A percentile compares a stretch with the other conserved stretches of the same genome.
Conservation (phyloP, 179 eudicot genomes). For the Patellifolia procumbens region DNA sequence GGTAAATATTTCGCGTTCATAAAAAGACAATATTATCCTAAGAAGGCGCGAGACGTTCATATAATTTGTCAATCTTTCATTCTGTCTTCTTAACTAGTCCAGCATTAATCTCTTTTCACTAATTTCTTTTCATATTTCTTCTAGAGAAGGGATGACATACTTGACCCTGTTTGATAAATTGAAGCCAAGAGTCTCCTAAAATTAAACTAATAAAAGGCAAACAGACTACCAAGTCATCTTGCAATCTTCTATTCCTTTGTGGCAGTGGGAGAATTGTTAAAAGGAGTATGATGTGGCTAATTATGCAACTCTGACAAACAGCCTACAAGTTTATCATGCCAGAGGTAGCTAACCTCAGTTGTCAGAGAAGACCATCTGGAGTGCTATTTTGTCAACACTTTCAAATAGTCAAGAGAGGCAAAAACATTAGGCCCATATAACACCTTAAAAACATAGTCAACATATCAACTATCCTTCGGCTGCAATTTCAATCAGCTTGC, state of each 20-base stretch:
- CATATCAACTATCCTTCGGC: background rate
- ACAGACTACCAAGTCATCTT: background rate
- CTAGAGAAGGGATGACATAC: background rate
- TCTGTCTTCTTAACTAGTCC: background rate
- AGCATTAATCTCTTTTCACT: background rate
- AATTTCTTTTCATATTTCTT: background rate
- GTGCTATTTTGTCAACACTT: too few species aligned
- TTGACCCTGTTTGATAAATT: background rate
- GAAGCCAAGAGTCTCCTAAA: background rate
- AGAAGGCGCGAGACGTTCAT: background rate
- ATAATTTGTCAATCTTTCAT: background rate
- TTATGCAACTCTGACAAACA: background rate
- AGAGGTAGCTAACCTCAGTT: background rate
- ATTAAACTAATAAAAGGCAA: background rate
- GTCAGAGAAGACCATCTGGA: background rate
- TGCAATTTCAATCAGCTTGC: background rate
- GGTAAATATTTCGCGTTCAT: background rate
- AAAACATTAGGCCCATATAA: background rate
- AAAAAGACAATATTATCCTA: background rate
- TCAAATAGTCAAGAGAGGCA: background rate
- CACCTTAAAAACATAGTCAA: background rate
- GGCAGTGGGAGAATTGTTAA: background rate
- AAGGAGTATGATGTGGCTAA: background rate
- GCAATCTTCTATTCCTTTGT: background rate
- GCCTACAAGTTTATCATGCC: background rate